Evolutionary conservation across 176 grass and related monocot species (phyloP).

Genomic region (Eleusine coracana): DNA sequence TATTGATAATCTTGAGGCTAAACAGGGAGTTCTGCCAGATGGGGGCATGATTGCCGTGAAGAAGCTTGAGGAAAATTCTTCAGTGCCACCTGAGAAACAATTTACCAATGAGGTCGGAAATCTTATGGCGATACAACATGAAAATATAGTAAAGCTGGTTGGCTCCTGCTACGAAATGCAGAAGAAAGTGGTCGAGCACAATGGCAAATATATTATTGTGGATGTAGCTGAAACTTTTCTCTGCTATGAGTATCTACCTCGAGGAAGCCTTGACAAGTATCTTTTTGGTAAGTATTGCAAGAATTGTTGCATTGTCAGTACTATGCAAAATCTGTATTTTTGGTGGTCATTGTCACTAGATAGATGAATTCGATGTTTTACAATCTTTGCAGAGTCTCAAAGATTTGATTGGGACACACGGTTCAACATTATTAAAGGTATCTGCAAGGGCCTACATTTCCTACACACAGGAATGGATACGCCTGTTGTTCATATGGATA

Average conservation of each 20-base stretch:
- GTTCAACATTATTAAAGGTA: no score
- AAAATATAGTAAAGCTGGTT: conserved; percentile 34
- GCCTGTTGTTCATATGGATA: no score
- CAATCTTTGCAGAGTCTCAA: no score
- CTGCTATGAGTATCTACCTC: conserved; percentile 38
- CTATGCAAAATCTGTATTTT: no score
- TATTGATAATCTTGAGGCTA: not conserved
- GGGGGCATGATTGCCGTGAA: conserved; percentile 31
- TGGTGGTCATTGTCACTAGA: no score
- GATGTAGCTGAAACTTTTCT: conserved; percentile 30
- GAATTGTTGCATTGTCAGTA: no score
- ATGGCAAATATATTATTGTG: conserved; percentile 39
- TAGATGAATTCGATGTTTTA: no score
- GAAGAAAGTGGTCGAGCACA: conserved; percentile 40
- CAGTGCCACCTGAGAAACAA: not conserved
- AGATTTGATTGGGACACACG: no score
- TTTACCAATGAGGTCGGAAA: conserved; percentile 36
- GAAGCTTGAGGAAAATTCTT: conserved; percentile 9
- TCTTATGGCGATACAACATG: conserved; percentile 27
- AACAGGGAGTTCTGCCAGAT: conserved; percentile 24
- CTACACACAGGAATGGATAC: no score
- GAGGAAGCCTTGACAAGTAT: conserved; percentile 34
- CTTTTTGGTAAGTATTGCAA: conserved; percentile 35
- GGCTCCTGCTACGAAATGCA: conserved; percentile 38
- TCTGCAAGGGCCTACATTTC: not conserved